Evolutionary conservation across 2,329 filamentous ascomycete species (phyloP).

Genomic region (Aspergillus puulaauensis): DNA sequence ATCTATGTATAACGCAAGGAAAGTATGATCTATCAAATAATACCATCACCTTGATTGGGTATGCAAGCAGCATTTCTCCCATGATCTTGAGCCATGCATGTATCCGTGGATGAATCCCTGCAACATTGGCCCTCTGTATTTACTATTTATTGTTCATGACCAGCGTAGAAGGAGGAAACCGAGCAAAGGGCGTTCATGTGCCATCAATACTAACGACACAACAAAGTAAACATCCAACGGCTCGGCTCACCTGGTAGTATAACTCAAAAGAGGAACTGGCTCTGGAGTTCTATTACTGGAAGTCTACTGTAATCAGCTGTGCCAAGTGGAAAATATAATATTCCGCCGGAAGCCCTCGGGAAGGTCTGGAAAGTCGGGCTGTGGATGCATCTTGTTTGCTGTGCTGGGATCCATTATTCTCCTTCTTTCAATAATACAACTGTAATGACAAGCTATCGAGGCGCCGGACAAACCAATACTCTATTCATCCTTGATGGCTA

Average conservation of each 20-base stretch:
- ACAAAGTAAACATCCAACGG: background rate
- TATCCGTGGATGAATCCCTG: background rate
- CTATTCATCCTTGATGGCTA: background rate
- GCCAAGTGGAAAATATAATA: background rate
- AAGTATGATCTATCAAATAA: background rate
- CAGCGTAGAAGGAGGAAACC: background rate
- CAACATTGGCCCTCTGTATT: background rate
- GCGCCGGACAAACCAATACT: background rate
- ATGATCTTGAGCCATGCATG: background rate
- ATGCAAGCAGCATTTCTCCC: background rate
- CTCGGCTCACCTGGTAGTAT: background rate
- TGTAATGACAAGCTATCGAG: background rate
- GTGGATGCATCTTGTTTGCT: background rate
- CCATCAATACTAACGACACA: background rate
- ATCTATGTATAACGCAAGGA: background rate
- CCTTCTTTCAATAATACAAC: background rate
- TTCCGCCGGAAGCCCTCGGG: background rate
- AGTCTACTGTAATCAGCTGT: too few relatives aligned
- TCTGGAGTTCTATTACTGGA: too few relatives aligned
- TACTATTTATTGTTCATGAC: too few relatives aligned
- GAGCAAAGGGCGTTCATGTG: background rate
- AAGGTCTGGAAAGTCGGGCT: background rate
- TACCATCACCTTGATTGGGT: background rate
- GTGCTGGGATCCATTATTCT: slow-evolving; percentile 3
- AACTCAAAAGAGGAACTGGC: too few relatives aligned